Conservation (phyloP, 2,329 filamentous ascomycete genomes). For the Bipolaris cookei region DNA sequence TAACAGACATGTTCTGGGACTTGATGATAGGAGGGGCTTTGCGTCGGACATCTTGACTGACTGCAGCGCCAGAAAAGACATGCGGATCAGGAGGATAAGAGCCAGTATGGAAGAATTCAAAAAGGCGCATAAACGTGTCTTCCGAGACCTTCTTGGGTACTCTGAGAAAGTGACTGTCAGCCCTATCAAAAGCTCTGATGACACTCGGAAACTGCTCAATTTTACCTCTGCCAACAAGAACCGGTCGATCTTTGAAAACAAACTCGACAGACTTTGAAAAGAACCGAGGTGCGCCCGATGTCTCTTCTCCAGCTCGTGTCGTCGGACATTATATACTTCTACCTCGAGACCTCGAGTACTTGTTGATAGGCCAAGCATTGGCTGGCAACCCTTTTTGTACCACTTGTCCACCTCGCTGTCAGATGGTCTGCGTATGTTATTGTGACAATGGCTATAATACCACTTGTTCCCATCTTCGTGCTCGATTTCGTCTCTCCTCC, state of each 20-base stretch:
- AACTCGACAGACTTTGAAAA: constrained; percentile 47
- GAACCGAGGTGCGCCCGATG: constrained; percentile 38
- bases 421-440: constrained; percentile 20
- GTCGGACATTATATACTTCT: constrained; percentile 39
- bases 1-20: constrained; percentile 4
- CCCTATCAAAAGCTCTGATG: constrained; percentile 38
- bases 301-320: constrained; percentile 36
- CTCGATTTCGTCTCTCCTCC: not conserved
- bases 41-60: constrained; percentile 9
- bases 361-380: constrained; percentile 32
- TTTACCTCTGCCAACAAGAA: constrained; percentile 41
- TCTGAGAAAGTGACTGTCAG: constrained; percentile 33
- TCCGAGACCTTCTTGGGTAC: constrained; percentile 37
- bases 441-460: constrained; percentile 37
- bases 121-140: constrained; percentile 44
- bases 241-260: constrained; percentile 43
- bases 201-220: constrained; percentile 41
- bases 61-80: constrained; percentile 3
- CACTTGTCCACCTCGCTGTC: constrained; percentile 39
- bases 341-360: constrained; percentile 27
- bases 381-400: constrained; percentile 43
- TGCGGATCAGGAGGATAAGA: constrained; percentile 32
- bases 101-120: constrained; percentile 39
- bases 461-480: constrained; percentile 22
- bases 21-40: constrained; percentile 37